Conservation (phyloP, 1,284 basidiomycete species). For the Rhodotorula sp. region DNA sequence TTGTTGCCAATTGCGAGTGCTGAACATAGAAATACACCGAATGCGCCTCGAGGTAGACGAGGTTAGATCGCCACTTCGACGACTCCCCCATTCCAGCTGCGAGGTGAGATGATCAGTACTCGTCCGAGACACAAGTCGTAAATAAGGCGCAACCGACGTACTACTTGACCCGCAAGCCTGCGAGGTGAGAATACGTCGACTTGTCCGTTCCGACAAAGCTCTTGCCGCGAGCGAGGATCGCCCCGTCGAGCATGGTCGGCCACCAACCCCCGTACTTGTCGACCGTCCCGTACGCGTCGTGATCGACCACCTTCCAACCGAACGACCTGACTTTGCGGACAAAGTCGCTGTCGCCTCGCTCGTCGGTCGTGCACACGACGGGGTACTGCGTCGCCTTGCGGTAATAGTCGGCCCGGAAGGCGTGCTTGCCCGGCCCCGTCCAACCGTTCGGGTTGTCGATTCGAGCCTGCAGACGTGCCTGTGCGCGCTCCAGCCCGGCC, state of each 20-base stretch:
- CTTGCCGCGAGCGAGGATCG: conserved; percentile 28
- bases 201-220: conserved; percentile 34
- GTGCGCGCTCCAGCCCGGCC: conserved; percentile 18
- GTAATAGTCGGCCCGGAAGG: conserved; percentile 1
- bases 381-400: conserved; percentile 15
- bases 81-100: conserved; percentile 36
- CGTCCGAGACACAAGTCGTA: background rate
- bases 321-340: conserved; percentile 21
- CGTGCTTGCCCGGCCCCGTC: conserved; percentile 13
- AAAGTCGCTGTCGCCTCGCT: conserved; percentile 25
- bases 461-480: conserved; percentile 15
- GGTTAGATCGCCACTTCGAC: conserved; percentile 17
- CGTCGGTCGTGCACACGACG: conserved; percentile 40
- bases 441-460: conserved; percentile 23
- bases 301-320: conserved; percentile 39
- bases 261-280: conserved; percentile 31
- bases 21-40: background rate
- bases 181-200: conserved; percentile 35
- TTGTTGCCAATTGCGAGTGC: too few relatives aligned
- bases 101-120: background rate
- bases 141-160: background rate
- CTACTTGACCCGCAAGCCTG: conserved; percentile 40
- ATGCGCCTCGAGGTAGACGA: background rate
- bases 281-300: conserved; percentile 28
- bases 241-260: conserved; percentile 36